Percentiles rank a stretch among this genome's conserved stretches.
Conservation (phyloP, 495 filamentous ascomycete genomes). For the Monascus purpureus region DNA sequence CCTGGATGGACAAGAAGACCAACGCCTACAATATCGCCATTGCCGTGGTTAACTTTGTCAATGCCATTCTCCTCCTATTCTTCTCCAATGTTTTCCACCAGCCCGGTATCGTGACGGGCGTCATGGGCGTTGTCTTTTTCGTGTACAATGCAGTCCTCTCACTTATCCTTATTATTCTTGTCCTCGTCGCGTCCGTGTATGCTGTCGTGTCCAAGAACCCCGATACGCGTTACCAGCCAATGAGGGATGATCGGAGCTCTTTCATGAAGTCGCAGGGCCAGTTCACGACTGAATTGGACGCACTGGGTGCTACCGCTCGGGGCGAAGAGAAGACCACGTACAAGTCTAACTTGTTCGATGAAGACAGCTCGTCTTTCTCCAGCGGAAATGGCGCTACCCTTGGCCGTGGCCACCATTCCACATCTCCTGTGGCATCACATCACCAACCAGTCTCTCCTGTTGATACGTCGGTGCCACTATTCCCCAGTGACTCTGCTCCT, state of each 20-base stretch:
- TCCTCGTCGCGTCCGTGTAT: constrained; percentile 70
- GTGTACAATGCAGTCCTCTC: constrained; percentile 81
- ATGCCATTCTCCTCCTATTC: constrained; percentile 71
- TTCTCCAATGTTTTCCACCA: constrained; percentile 78
- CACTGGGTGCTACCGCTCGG: constrained; percentile 81
- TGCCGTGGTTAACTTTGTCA: constrained; percentile 77
- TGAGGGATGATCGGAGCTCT: constrained; percentile 90
- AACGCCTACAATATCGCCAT: constrained; percentile 96
- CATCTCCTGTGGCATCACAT: constrained; percentile 2
- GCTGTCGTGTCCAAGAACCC: constrained; percentile 89
- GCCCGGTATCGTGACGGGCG: constrained; percentile 77
- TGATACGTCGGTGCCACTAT: constrained; percentile 48
- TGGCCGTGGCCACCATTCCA: constrained; percentile 12
- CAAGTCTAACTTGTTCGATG: constrained; percentile 58
- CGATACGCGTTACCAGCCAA: constrained; percentile 88
- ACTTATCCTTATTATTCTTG: constrained; percentile 71
- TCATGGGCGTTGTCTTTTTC: constrained; percentile 92
- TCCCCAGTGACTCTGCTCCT: constrained; percentile 31
- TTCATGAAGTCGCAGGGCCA: constrained; percentile 98
- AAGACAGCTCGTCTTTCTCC: constrained; percentile 59
- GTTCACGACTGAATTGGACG: constrained; percentile 81
- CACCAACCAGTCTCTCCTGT: constrained; percentile 39
- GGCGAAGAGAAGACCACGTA: constrained; percentile 59
- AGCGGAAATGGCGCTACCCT: constrained; percentile 27
- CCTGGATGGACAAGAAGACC: constrained; percentile 99